Evolutionary conservation across 805 yeast genomes (phyloP).

Genomic region (Pichia rugopelliculosa): DNA sequence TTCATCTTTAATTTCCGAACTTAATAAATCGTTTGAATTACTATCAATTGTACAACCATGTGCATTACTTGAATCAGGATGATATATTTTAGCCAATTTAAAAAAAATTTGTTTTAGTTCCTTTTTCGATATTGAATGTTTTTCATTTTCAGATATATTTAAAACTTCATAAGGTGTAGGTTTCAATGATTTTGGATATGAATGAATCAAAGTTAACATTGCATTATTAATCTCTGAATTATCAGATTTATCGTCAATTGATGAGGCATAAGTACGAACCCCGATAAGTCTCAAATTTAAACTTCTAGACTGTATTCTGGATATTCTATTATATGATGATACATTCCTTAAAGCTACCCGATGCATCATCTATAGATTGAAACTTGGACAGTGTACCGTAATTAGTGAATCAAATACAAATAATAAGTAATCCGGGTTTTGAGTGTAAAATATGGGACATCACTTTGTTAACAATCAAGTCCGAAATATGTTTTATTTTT

Average conservation of each 20-base stretch:
- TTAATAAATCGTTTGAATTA: conserved; percentile 9
- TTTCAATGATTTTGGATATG: conserved; percentile 37
- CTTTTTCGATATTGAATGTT: conserved; percentile 23
- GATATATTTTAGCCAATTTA: conserved; percentile 65
- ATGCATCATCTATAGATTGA: background rate
- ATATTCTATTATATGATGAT: background rate
- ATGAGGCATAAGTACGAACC: background rate
- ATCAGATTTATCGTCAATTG: background rate
- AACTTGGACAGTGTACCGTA: no score
- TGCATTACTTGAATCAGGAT: conserved; percentile 52
- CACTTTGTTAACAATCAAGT: no score
- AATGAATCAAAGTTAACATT: conserved; percentile 18
- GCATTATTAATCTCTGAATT: conserved; percentile 9
- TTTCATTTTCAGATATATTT: conserved; percentile 29
- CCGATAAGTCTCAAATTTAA: background rate
- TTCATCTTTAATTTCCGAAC: conserved; percentile 26
- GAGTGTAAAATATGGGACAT: no score
- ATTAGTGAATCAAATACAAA: no score
- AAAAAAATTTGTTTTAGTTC: conserved; percentile 45
- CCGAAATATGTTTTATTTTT: no score
- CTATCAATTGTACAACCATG: conserved; percentile 16
- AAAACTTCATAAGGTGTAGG: conserved; percentile 74
- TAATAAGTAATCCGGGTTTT: no score
- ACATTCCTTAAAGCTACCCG: background rate
- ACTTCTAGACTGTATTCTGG: background rate